Percentiles rank a stretch among this genome's conserved stretches.
Evolutionary conservation across 225 moss, liverwort and hornwort species (phyloP).

Genomic region (Pseudoscleropodium purum): DNA sequence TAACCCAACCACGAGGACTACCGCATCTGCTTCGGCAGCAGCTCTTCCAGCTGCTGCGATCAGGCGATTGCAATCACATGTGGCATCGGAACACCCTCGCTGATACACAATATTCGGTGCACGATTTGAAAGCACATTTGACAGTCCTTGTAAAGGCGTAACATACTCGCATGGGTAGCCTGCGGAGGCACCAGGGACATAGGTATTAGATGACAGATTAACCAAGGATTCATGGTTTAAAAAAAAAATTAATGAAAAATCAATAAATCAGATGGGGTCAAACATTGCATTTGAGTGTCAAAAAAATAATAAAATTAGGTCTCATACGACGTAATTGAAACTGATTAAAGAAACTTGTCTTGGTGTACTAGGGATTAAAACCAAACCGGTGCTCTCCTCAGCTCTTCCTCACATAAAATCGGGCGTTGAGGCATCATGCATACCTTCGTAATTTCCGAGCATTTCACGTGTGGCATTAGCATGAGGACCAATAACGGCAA

Average conservation of each 20-base stretch:
- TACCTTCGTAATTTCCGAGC: slow-evolving; percentile 68
- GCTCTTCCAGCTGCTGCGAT: slow-evolving; percentile 20
- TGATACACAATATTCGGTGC: slow-evolving; percentile 4
- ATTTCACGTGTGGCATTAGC: slow-evolving; percentile 48
- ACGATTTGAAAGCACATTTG: neutral
- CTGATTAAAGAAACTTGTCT: neutral
- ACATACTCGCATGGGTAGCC: slow-evolving; percentile 52
- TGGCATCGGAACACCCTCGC: slow-evolving; percentile 44
- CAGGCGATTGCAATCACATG: slow-evolving; percentile 23
- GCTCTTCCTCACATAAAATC: neutral
- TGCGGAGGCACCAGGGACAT: neutral
- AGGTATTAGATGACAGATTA: neutral
- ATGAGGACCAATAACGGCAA: slow-evolving; percentile 71
- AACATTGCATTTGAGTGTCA: neutral
- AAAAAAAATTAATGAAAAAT: neutral
- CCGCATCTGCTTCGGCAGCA: slow-evolving; percentile 36
- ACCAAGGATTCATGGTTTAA: neutral
- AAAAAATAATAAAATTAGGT: neutral
- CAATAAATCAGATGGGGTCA: neutral
- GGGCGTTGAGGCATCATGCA: neutral
- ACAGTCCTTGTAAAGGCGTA: slow-evolving; percentile 38
- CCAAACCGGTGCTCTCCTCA: neutral
- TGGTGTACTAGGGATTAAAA: neutral
- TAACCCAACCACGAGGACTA: slow-evolving; percentile 52
- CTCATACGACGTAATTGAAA: neutral